Percentiles rank a stretch among this genome's conserved stretches.
phyloP scores from a whole-genome alignment of 345 rosid species.

The Combretum micranthum region DNA sequence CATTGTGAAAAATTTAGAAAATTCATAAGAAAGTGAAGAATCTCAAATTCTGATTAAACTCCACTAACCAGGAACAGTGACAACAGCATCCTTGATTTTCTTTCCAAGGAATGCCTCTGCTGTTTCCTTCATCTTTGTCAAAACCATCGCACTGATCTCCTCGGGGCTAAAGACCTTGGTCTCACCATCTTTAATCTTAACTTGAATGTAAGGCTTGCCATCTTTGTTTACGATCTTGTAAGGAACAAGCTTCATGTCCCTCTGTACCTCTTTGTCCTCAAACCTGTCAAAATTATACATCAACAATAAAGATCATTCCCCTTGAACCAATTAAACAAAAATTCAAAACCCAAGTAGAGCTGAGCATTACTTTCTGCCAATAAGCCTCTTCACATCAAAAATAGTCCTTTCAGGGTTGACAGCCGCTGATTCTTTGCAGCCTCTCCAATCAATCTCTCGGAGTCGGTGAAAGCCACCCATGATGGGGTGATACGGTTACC shows the following conservation, averaged over 20 bases:
- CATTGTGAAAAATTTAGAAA: not conserved
- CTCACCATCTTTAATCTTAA: conserved; percentile 85
- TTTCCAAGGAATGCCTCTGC: conserved; percentile 98
- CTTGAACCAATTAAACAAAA: not conserved
- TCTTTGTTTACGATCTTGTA: conserved; percentile 89
- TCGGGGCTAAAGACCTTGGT: conserved; percentile 95
- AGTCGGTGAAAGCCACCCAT: conserved; percentile 92
- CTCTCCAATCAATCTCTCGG: conserved; percentile 91
- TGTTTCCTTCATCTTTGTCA: conserved; percentile 95
- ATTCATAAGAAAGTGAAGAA: not conserved
- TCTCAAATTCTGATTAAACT: not conserved
- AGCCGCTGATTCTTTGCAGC: conserved; percentile 98
- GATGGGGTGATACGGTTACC: conserved; percentile 98
- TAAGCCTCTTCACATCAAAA: conserved; percentile 91
- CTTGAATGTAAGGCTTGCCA: conserved; percentile 92
- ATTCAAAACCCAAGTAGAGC: not conserved
- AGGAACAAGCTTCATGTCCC: conserved; percentile 85
- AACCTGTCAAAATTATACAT: conserved; percentile 38
- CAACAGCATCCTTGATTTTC: conserved; percentile 97
- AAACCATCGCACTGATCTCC: conserved; percentile 89
- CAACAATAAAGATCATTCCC: conserved; percentile 3
- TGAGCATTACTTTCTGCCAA: conserved; percentile 74
- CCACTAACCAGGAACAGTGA: conserved; percentile 92
- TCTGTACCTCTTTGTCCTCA: conserved; percentile 91
- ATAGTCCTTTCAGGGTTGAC: conserved; percentile 78